phyloP scores from a whole-genome alignment of 2,329 filamentous ascomycete species.

The Monosporascus cannonballus region DNA sequence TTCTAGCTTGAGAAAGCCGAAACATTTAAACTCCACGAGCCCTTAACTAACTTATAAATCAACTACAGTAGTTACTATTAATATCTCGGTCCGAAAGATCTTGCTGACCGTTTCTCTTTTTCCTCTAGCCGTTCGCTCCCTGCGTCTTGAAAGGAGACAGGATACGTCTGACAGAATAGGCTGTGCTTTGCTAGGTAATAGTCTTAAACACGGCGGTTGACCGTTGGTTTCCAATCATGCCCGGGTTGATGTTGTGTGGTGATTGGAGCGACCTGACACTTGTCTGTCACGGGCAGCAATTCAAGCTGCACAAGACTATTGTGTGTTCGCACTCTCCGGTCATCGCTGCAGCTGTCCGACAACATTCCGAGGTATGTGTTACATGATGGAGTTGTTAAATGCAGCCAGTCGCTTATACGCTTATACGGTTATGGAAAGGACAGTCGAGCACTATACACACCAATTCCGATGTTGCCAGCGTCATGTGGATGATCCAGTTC shows the following conservation, averaged over 20 bases:
- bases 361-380: constrained; percentile 19
- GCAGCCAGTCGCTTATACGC: neutral
- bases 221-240: neutral
- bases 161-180: neutral
- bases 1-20: too few species aligned
- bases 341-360: constrained; percentile 12
- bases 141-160: too few species aligned
- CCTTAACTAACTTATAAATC: too few species aligned
- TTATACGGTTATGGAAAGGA: constrained; percentile 1
- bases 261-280: constrained; percentile 8
- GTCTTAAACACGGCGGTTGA: neutral
- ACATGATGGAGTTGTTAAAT: neutral
- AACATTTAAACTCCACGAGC: too few species aligned
- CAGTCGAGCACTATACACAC: constrained; percentile 1
- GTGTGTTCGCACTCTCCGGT: constrained; percentile 17
- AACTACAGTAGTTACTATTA: too few species aligned
- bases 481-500: constrained; percentile 8
- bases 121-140: too few species aligned
- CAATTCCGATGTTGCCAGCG: constrained; percentile 1
- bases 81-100: too few species aligned
- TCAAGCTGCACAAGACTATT: constrained; percentile 19
- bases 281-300: constrained; percentile 13
- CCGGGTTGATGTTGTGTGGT: constrained; percentile 3
- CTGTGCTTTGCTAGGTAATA: neutral
- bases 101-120: too few species aligned